phyloP scores from a whole-genome alignment of 2,329 filamentous ascomycete species.

The Trichoderma citrinoviride region DNA sequence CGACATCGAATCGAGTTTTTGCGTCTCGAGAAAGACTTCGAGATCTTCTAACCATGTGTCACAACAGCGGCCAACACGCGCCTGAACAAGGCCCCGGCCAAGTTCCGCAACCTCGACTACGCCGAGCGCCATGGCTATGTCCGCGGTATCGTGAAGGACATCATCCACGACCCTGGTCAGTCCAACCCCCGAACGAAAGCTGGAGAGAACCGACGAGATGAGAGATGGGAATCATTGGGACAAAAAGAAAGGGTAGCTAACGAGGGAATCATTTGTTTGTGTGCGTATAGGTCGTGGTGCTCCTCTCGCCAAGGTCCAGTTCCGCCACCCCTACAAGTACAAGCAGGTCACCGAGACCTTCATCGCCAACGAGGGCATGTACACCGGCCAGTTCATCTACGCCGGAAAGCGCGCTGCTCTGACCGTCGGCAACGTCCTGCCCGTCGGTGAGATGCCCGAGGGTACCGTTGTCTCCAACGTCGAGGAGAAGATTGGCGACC shows the following conservation, averaged over 20 bases:
- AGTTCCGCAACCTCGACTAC: conserved; percentile 96
- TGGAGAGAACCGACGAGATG: conserved; percentile 20
- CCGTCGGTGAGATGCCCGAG: conserved; percentile 90
- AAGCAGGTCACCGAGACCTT: conserved; percentile 98
- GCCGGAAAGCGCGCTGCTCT: conserved; percentile 98
- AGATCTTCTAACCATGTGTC: conserved; percentile 33
- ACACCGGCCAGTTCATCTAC: conserved; percentile 99
- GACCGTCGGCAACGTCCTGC: conserved; percentile 96
- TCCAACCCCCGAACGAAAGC: conserved; percentile 26
- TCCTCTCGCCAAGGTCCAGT: conserved; percentile 92
- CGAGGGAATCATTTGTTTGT: conserved; percentile 22
- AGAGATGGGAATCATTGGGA: conserved; percentile 19
- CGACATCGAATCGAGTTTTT: conserved; percentile 22
- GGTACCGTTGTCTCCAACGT: conserved; percentile 99
- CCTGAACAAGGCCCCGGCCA: conserved; percentile 79
- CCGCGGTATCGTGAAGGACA: conserved; percentile 96
- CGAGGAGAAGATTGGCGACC: conserved; percentile 97
- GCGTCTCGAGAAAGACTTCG: conserved; percentile 21
- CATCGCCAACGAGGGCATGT: conserved; percentile 99
- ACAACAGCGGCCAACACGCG: conserved; percentile 72
- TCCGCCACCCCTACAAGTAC: conserved; percentile 98
- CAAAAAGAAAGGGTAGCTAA: conserved; percentile 28
- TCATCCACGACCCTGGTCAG: conserved; percentile 92
- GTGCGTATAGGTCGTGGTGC: conserved; percentile 68
- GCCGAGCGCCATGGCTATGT: conserved; percentile 97